These are phyloP conservation scores for Hirsutella rhossiliensis DNA, from an alignment of 2,329 filamentous ascomycete species.

Conservation along the genomic window DNA sequence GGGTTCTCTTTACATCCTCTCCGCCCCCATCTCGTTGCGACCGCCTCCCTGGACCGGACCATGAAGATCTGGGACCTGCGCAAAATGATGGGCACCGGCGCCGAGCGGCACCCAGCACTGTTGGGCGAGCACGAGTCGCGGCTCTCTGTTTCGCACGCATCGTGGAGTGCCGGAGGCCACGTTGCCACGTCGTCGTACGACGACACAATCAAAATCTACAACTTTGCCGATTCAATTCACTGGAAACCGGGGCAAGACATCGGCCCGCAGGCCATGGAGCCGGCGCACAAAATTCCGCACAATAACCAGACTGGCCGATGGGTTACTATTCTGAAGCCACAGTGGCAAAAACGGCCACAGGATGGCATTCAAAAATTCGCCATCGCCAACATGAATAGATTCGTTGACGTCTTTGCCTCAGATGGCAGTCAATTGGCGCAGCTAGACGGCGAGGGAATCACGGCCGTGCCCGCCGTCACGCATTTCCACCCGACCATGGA, in stretches of 20 bases:
- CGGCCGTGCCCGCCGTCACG: slow-evolving; percentile 84
- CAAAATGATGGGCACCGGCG: slow-evolving; percentile 56
- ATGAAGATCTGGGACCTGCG: slow-evolving; percentile 89
- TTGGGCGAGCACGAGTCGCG: slow-evolving; percentile 73
- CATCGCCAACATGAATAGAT: slow-evolving; percentile 96
- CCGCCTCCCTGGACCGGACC: slow-evolving; percentile 79
- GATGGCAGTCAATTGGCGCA: slow-evolving; percentile 83
- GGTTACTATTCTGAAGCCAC: slow-evolving; percentile 72
- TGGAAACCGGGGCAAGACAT: slow-evolving; percentile 51
- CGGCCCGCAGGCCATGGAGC: slow-evolving; percentile 51
- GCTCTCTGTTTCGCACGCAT: slow-evolving; percentile 82
- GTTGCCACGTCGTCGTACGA: slow-evolving; percentile 91
- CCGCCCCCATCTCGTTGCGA: slow-evolving; percentile 72
- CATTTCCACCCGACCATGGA: slow-evolving; percentile 79
- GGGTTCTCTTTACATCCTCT: slow-evolving; percentile 78
- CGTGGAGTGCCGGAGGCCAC: slow-evolving; percentile 76
- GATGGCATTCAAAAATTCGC: slow-evolving; percentile 79
- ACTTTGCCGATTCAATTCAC: slow-evolving; percentile 49
- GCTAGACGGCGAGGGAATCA: slow-evolving; percentile 78
- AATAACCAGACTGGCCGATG: slow-evolving; percentile 95
- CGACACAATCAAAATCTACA: slow-evolving; percentile 87
- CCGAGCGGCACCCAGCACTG: slow-evolving; percentile 49
- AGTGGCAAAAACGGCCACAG: slow-evolving; percentile 74
- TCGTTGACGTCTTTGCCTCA: slow-evolving; percentile 79
- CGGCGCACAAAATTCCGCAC: slow-evolving; percentile 58